Evolutionary conservation across 2,329 filamentous ascomycete species (phyloP), one percentile per base, ranked within the genome.

Genomic region (Botrytis byssoidea): DNA sequence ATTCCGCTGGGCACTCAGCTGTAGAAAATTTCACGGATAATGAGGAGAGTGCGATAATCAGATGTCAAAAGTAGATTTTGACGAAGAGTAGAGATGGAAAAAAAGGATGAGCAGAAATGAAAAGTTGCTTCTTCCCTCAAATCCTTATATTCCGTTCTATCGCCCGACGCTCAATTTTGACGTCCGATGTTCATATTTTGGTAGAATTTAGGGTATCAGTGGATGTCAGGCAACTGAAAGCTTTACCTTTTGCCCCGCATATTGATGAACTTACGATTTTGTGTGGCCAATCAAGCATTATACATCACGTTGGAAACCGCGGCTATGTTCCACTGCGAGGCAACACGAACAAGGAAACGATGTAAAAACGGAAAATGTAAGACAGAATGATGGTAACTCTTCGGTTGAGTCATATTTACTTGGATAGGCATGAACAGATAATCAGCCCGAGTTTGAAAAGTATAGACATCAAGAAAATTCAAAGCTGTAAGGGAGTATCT

Each of bases 201-300:
- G 32, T 37, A 51, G 22, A 51, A 9, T 37, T 48, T 67, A 67
- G 44, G 64, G 64, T 67, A 40, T 55, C 35, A 55, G 65, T 40
- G 65, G 66, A 68, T 68, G 66, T 65, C 48, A 68, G 66, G 48
- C 66, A 57, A 55, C 25, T 57, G 66, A 68, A 22, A 57, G 35
- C 35, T 57, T 68, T 22, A 29, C 48, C 48, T 29, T 68, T 68
- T 42, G 66, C 66, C 66, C 66, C 65, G 65, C 65, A 68, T 57
- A 42, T 57, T 57, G 35, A 68, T n/a, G 51, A 57, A 42, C 35
- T 57, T 29, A 22, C 9, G 35, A 12, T 29, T 12, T 29, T 7
- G 29, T 42, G 55, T 42, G 29, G 35, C 66, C 66, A 68, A 68
- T 68, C 66, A 68, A 20, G 9, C 32, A 9, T 57, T 16, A 42